Percentiles rank a stretch among this genome's conserved stretches.
These are phyloP conservation scores for Neoascochyta sp. DNA, from an alignment of 2,329 filamentous ascomycete genomes.

Conservation along the genomic window DNA sequence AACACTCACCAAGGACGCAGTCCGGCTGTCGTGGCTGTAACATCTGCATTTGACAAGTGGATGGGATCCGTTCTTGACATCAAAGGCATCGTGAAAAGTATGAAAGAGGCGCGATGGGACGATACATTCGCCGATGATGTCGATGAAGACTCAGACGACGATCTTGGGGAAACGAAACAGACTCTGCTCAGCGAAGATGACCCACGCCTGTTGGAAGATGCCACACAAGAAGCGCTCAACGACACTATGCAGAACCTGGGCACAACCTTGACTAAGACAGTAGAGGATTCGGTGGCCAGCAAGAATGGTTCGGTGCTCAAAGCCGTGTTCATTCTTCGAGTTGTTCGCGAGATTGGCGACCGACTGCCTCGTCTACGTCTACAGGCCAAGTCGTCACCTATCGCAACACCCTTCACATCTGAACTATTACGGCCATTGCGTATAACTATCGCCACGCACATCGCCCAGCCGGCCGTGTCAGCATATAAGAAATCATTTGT, in stretches of 20 bases:
- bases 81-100: conserved; percentile 58
- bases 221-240: conserved; percentile 55
- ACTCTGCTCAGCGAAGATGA: conserved; percentile 69
- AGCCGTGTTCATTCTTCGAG: conserved; percentile 62
- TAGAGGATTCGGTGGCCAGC: conserved; percentile 41
- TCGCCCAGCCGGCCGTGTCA: conserved; percentile 49
- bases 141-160: conserved; percentile 66
- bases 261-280: conserved; percentile 51
- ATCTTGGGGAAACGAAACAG: conserved; percentile 65
- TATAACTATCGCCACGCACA: conserved; percentile 53
- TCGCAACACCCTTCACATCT: conserved; percentile 36
- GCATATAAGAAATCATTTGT: conserved; percentile 44
- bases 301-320: conserved; percentile 42
- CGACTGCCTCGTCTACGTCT: conserved; percentile 40
- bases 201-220: conserved; percentile 59
- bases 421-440: conserved; percentile 64
- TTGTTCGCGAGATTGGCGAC: conserved; percentile 69
- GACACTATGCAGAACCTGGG: conserved; percentile 59
- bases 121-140: conserved; percentile 71
- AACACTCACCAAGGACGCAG: conserved; percentile 70
- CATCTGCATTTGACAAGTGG: conserved; percentile 69
- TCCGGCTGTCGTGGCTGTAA: conserved; percentile 59
- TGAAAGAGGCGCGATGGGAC: conserved; percentile 69
- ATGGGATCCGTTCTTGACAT: conserved; percentile 67
- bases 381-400: conserved; percentile 28